Conservation (phyloP, 768 basidiomycete species). For the Pisolithus orientalis region DNA sequence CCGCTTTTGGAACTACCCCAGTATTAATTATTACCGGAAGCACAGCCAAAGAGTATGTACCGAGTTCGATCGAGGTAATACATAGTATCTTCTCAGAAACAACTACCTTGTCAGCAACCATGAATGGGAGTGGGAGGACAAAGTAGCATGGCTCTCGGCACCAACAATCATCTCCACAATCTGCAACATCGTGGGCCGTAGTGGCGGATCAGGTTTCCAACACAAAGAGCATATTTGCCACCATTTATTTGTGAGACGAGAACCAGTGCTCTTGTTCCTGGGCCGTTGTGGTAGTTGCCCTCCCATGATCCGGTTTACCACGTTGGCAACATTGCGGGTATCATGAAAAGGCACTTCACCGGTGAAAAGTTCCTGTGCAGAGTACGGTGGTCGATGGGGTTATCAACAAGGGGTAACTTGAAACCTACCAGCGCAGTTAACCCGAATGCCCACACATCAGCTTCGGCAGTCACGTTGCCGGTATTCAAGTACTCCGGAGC, state of each 20-base stretch:
- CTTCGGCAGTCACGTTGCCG: neutral
- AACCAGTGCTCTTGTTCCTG: neutral
- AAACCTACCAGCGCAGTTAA: neutral
- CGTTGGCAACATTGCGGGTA: neutral
- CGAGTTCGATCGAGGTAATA: too few species aligned
- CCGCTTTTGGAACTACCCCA: too few species aligned
- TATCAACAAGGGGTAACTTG: neutral
- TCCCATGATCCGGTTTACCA: neutral
- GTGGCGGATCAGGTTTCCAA: neutral
- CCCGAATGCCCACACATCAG: neutral
- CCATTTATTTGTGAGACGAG: neutral
- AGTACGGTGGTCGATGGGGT: neutral
- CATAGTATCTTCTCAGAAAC: too few species aligned
- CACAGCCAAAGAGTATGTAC: too few species aligned
- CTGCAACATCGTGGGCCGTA: neutral
- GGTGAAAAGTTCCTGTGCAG: neutral
- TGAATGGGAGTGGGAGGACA: neutral
- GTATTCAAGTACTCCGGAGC: neutral
- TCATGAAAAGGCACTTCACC: neutral
- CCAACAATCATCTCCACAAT: neutral
- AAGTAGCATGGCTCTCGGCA: neutral
- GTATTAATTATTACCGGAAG: too few species aligned
- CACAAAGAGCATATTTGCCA: neutral
- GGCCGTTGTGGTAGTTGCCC: neutral
- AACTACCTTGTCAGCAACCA: neutral